phyloP scores from a whole-genome alignment of 331 rosid species.

The Quercus lobata region DNA sequence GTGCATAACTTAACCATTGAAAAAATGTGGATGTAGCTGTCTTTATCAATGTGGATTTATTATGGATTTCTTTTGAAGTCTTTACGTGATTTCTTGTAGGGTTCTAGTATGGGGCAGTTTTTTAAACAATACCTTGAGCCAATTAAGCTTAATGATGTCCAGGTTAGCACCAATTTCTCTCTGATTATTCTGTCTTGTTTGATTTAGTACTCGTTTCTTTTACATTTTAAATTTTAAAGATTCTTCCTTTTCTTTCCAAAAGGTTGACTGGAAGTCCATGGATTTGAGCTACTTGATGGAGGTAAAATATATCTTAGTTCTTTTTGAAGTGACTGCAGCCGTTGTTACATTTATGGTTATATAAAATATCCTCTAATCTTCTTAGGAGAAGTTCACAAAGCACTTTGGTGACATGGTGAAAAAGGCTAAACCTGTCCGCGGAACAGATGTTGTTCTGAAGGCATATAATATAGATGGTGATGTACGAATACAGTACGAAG shows the following conservation, averaged over 20 bases:
- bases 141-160: constrained; percentile 81
- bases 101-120: constrained; percentile 95
- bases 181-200: not conserved
- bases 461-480: constrained; percentile 65
- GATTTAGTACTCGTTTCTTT: not conserved
- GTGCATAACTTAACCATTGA: no score
- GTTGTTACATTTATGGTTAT: constrained; percentile 5
- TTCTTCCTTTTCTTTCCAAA: constrained; percentile 26
- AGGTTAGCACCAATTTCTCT: constrained; percentile 36
- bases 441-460: constrained; percentile 70
- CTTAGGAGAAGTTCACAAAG: constrained; percentile 58
- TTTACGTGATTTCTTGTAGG: constrained; percentile 45
- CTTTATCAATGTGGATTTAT: constrained; percentile 2
- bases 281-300: constrained; percentile 87
- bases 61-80: constrained; percentile 2
- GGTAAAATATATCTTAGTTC: constrained; percentile 41
- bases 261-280: constrained; percentile 89
- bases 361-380: constrained; percentile 18
- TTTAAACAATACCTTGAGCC: constrained; percentile 88
- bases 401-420: constrained; percentile 55
- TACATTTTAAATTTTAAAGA: constrained; percentile 19
- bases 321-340: not conserved
- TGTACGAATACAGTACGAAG: constrained; percentile 57
- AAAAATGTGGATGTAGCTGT: not conserved
- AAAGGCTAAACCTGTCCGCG: constrained; percentile 67